phyloP scores from a whole-genome alignment of 768 basidiomycete genomes.

The Calocybe cyanea region DNA sequence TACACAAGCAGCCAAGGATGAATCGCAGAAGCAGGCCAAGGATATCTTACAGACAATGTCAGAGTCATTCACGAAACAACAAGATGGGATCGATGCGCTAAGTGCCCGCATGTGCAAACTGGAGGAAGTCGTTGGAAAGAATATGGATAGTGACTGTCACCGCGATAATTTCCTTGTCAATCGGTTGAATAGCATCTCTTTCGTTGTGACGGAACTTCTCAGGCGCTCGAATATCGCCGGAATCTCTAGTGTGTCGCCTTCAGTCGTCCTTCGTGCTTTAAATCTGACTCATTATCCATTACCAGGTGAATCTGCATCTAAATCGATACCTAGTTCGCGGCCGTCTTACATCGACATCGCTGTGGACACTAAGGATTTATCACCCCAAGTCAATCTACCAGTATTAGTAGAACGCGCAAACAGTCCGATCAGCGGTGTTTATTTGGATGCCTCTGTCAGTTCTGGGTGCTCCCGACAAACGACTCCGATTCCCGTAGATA shows the following conservation, averaged over 20 bases:
- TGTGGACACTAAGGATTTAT: neutral
- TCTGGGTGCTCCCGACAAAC: neutral
- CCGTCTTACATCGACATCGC: neutral
- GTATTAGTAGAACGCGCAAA: neutral
- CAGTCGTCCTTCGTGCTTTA: neutral
- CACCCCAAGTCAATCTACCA: neutral
- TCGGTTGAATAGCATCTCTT: conserved; percentile 19
- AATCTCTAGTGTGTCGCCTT: conserved; percentile 11
- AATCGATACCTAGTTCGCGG: neutral
- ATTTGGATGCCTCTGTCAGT: neutral
- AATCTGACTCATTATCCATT: too few relatives aligned
- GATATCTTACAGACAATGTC: conserved; percentile 10
- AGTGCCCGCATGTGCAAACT: conserved; percentile 13
- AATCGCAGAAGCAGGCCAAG: conserved; percentile 8
- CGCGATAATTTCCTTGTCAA: conserved; percentile 12
- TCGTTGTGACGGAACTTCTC: conserved; percentile 18
- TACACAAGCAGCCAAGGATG: conserved; percentile 6
- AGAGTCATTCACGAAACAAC: conserved; percentile 10
- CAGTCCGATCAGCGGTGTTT: neutral
- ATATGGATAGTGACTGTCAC: conserved; percentile 13
- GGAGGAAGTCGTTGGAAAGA: conserved; percentile 5
- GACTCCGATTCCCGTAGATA: neutral
- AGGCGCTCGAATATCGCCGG: conserved; percentile 20
- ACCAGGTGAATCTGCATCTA: too few relatives aligned
- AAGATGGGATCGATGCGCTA: neutral